A percentile compares a stretch with the other conserved stretches of the same genome.
Evolutionary conservation across 1,139 yeast genomes (phyloP).

Genomic region (Hemisphaericaspora lyxosophila): DNA sequence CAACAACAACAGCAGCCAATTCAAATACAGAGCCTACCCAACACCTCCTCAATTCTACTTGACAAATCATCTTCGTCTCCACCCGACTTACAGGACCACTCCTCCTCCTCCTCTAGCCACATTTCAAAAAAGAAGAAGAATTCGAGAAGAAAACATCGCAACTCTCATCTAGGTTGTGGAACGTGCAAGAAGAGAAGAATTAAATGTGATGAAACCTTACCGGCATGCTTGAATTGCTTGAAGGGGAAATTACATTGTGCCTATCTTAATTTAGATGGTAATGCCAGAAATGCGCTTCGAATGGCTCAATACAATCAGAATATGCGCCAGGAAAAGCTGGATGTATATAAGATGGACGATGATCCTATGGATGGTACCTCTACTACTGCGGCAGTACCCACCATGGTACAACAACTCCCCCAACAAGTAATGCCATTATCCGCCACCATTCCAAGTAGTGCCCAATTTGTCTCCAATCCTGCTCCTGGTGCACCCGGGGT

Average conservation of each 20-base stretch:
- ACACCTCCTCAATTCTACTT: neutral
- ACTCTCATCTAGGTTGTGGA: constrained; percentile 64
- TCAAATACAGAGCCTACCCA: too few species aligned
- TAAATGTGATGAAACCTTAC: constrained; percentile 66
- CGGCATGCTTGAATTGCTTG: constrained; percentile 59
- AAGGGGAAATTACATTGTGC: constrained; percentile 61
- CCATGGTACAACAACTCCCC: constrained; percentile 4
- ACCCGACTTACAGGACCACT: constrained; percentile 12
- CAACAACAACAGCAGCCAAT: neutral
- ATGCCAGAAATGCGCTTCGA: constrained; percentile 50
- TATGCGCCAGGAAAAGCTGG: constrained; percentile 33
- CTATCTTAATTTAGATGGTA: constrained; percentile 49
- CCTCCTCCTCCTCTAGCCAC: too few species aligned
- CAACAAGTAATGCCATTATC: constrained; percentile 4
- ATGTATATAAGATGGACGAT: constrained; percentile 15
- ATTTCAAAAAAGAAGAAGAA: constrained; percentile 35
- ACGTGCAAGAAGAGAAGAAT: constrained; percentile 67
- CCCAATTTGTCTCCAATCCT: too few species aligned
- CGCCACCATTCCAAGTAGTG: constrained; percentile 5
- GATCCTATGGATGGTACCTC: constrained; percentile 7
- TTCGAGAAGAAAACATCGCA: constrained; percentile 60
- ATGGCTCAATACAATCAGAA: constrained; percentile 53
- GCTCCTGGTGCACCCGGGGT: too few species aligned
- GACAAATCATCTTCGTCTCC: constrained; percentile 1
- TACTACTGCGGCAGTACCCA: constrained; percentile 1